These are phyloP conservation scores for Phlyctochytrium bullatum DNA, from an alignment of 192 early-diverging fungal genomes.

Conservation along the genomic window DNA sequence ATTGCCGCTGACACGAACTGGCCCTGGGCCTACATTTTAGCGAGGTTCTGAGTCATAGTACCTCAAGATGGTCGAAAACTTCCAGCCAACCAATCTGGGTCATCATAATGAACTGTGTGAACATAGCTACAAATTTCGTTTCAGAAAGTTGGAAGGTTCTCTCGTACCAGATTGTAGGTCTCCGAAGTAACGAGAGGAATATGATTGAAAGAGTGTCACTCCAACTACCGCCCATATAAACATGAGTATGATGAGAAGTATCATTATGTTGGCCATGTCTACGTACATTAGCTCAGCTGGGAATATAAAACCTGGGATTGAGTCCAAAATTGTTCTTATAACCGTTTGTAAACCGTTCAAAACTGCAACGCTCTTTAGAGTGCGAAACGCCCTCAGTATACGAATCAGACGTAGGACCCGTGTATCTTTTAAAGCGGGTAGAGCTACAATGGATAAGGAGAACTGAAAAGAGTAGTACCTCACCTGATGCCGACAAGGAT, in stretches of 20 bases:
- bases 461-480: not conserved
- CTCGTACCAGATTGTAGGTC: slow-evolving; percentile 23
- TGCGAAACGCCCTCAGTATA: slow-evolving; percentile 30
- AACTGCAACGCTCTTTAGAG: slow-evolving; percentile 20
- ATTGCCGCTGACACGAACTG: slow-evolving; percentile 35
- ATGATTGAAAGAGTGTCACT: slow-evolving; percentile 35
- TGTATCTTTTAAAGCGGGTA: slow-evolving; percentile 9
- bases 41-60: not conserved
- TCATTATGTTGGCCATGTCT: slow-evolving; percentile 43
- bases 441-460: slow-evolving; percentile 4
- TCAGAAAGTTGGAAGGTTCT: not conserved
- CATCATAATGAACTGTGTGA: slow-evolving; percentile 34
- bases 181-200: slow-evolving; percentile 24
- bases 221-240: slow-evolving; percentile 42
- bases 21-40: slow-evolving; percentile 14
- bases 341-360: slow-evolving; percentile 39
- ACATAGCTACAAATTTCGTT: slow-evolving; percentile 23
- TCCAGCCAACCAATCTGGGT: slow-evolving; percentile 44
- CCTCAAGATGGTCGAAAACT: slow-evolving; percentile 25
- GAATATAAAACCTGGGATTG: slow-evolving; percentile 19
- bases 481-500: slow-evolving; percentile 14
- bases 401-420: slow-evolving; percentile 32
- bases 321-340: slow-evolving; percentile 34
- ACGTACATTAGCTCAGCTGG: not conserved
- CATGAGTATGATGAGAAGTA: slow-evolving; percentile 36